These are phyloP conservation scores for Colletotrichum lini DNA, from an alignment of 2,329 filamentous ascomycete genomes.

Conservation along the genomic window DNA sequence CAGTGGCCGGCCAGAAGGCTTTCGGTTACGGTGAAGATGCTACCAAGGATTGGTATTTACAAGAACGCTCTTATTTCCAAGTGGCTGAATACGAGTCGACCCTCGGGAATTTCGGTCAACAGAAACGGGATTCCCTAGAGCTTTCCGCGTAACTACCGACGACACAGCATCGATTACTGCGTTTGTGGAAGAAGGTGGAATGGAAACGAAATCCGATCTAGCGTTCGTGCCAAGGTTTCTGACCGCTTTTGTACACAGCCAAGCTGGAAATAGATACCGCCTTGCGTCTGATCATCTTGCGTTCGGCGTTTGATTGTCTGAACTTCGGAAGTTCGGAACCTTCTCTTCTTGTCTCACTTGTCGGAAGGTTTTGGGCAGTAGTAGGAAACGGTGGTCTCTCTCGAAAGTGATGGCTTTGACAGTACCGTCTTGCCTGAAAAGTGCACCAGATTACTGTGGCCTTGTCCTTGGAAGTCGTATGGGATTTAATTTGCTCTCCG, in stretches of 20 bases:
- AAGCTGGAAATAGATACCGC: slow-evolving; percentile 10
- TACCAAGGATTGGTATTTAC: slow-evolving; percentile 6
- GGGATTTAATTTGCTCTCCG: no score
- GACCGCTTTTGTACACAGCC: slow-evolving; percentile 6
- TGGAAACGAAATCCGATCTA: slow-evolving; percentile 3
- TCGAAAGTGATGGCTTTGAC: no score
- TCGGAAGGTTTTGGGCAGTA: no score
- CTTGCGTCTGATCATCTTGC: background rate
- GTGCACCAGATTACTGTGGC: no score
- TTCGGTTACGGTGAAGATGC: background rate
- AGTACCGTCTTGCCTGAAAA: no score
- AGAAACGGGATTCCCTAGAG: background rate
- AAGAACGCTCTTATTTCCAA: background rate
- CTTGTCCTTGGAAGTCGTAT: no score
- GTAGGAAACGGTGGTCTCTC: no score
- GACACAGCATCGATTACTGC: background rate
- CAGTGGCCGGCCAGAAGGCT: background rate
- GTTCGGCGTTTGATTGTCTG: background rate
- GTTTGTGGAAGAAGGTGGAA: background rate
- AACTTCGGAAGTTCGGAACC: background rate
- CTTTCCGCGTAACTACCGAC: background rate
- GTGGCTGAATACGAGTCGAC: background rate
- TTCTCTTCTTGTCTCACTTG: background rate
- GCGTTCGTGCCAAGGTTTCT: slow-evolving; percentile 21
- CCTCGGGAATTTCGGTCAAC: background rate